These are phyloP conservation scores for Russula ochroleuca DNA, from an alignment of 768 basidiomycete genomes.

Conservation along the genomic window DNA sequence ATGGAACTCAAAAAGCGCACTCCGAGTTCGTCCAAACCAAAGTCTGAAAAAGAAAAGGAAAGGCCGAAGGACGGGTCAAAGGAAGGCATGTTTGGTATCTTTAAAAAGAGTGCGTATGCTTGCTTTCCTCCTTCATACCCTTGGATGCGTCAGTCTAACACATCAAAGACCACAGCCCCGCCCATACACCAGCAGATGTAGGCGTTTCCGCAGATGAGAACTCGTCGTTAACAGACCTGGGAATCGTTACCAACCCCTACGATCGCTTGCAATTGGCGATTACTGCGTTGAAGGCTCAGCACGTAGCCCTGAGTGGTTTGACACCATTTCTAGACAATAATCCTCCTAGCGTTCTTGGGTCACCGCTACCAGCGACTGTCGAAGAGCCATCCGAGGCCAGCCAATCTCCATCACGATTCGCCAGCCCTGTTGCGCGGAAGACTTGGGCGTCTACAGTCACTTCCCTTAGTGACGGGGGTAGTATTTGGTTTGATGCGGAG, in stretches of 20 bases:
- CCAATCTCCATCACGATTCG: constrained; percentile 25
- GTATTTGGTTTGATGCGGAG: constrained; percentile 75
- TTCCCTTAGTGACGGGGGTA: constrained; percentile 31
- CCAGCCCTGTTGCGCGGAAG: constrained; percentile 20
- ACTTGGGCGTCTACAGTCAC: constrained; percentile 31
- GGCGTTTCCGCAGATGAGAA: constrained; percentile 12
- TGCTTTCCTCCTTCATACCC: not conserved
- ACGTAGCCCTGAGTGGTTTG: constrained; percentile 46
- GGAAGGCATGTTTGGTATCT: constrained; percentile 39
- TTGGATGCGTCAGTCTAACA: not conserved
- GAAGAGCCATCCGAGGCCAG: constrained; percentile 44
- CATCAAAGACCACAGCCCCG: constrained; percentile 15
- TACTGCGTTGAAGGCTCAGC: constrained; percentile 55
- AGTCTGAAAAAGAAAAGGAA: constrained; percentile 48
- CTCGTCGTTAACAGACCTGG: constrained; percentile 5
- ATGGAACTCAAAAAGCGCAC: constrained; percentile 37
- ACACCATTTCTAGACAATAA: constrained; percentile 29
- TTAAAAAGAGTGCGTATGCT: constrained; percentile 26
- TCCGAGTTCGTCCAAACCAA: constrained; percentile 32
- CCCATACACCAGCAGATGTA: constrained; percentile 4
- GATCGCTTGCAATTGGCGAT: constrained; percentile 48
- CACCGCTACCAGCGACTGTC: constrained; percentile 42
- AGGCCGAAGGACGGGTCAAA: constrained; percentile 59
- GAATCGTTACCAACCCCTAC: constrained; percentile 30
- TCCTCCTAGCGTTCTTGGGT: constrained; percentile 29